Evolutionary conservation across 169 alveolate species (phyloP).

Genomic region (Cryptosporidium sp.): DNA sequence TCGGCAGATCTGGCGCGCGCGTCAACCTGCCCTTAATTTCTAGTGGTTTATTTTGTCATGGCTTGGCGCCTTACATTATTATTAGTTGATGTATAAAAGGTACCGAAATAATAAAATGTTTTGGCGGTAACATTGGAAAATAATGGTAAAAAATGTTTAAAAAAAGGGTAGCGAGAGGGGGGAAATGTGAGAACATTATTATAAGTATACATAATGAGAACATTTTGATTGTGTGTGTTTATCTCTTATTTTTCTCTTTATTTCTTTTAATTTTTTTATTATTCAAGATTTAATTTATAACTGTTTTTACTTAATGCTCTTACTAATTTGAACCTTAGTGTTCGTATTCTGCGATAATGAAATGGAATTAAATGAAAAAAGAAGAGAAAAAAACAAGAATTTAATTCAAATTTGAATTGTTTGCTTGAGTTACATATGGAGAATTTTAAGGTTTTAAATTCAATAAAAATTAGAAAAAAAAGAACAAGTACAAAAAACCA

Average conservation of each 20-base stretch:
- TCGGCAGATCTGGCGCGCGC: background rate
- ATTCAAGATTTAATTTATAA: no score
- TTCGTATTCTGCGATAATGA: background rate
- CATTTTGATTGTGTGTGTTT: background rate
- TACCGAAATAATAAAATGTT: background rate
- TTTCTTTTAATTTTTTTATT: no score
- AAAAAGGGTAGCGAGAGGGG: background rate
- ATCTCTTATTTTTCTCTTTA: no score
- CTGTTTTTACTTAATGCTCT: no score
- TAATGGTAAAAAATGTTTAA: no score
- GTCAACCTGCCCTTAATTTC: background rate
- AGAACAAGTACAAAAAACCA: background rate
- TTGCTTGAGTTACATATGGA: background rate
- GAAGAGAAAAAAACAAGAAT: background rate
- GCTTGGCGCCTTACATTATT: background rate
- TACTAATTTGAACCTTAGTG: background rate
- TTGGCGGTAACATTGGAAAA: background rate
- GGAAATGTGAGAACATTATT: background rate
- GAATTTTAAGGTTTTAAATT: slow-evolving; percentile 10
- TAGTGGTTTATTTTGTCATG: no score
- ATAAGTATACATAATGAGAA: background rate
- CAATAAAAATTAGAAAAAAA: slow-evolving; percentile 13
- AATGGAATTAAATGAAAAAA: background rate
- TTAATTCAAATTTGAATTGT: background rate
- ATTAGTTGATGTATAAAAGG: background rate